Percentiles rank a stretch among this genome's conserved stretches.
These are phyloP conservation scores for Trifolium fragiferum DNA, from an alignment of 306 rosid genomes.

Conservation along the genomic window DNA sequence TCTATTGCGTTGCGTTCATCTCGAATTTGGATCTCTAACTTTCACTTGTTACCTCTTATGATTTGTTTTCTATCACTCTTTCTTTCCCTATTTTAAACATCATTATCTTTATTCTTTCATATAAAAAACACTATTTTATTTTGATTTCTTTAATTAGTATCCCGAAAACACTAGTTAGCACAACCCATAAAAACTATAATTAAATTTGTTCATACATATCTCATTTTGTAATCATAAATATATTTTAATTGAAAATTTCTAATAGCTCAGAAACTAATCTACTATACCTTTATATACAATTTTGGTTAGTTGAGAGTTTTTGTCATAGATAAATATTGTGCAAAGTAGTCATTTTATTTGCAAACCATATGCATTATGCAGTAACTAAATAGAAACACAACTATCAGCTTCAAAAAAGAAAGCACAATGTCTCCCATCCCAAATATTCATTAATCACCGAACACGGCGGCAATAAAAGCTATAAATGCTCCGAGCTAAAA, in stretches of 20 bases:
- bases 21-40: no score
- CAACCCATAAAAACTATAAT: no score
- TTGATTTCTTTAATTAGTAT: no score
- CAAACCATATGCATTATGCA: neutral
- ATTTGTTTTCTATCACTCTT: no score
- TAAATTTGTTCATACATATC: neutral
- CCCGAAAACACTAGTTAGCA: no score
- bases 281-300: neutral
- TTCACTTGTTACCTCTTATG: no score
- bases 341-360: neutral
- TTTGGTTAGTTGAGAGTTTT: neutral
- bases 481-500: constrained; percentile 18
- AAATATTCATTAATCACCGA: constrained; percentile 35
- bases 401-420: constrained; percentile 1
- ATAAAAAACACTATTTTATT: no score
- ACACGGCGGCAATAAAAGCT: neutral
- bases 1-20: no score
- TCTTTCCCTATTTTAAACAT: no score
- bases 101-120: no score
- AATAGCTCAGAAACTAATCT: neutral
- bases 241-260: neutral
- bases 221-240: neutral
- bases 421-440: constrained; percentile 11
- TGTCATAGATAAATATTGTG: neutral
- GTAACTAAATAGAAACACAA: constrained; percentile 11